phyloP scores from a whole-genome alignment of 176 grass and related monocot species.

The Cenchrus fungigraminus region DNA sequence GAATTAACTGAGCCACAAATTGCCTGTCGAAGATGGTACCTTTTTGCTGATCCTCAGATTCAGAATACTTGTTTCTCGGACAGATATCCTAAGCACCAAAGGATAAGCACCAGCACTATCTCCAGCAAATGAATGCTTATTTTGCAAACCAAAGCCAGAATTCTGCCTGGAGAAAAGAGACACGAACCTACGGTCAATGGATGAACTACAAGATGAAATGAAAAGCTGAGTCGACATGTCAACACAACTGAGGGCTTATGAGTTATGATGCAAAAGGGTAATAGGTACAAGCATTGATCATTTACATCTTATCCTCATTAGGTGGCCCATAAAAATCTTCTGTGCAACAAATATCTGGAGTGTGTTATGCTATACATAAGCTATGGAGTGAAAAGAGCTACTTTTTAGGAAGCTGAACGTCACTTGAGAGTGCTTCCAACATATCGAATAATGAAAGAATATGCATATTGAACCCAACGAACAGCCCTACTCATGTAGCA shows the following conservation, averaged over 20 bases:
- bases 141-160: slow-evolving; percentile 57
- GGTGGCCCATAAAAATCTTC: not conserved
- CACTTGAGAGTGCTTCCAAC: not conserved
- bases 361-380: not conserved
- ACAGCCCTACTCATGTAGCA: slow-evolving; percentile 22
- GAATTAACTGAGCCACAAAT: slow-evolving; percentile 3
- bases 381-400: not conserved
- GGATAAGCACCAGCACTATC: slow-evolving; percentile 78
- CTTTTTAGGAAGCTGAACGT: not conserved
- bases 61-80: slow-evolving; percentile 79
- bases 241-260: not conserved
- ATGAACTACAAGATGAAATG: slow-evolving; percentile 17
- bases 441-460: slow-evolving; percentile 17
- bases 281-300: not conserved
- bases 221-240: not conserved
- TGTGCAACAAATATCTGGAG: not conserved
- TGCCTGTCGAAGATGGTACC: slow-evolving; percentile 45
- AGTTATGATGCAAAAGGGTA: not conserved
- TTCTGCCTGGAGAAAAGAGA: slow-evolving; percentile 55
- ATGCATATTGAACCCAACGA: not conserved
- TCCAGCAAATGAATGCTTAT: slow-evolving; percentile 51
- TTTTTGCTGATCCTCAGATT: slow-evolving; percentile 92
- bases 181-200: slow-evolving; percentile 6
- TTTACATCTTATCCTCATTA: not conserved
- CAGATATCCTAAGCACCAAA: slow-evolving; percentile 85